phyloP scores from a whole-genome alignment of 495 filamentous ascomycete species.

The Ramalina intermedia region DNA sequence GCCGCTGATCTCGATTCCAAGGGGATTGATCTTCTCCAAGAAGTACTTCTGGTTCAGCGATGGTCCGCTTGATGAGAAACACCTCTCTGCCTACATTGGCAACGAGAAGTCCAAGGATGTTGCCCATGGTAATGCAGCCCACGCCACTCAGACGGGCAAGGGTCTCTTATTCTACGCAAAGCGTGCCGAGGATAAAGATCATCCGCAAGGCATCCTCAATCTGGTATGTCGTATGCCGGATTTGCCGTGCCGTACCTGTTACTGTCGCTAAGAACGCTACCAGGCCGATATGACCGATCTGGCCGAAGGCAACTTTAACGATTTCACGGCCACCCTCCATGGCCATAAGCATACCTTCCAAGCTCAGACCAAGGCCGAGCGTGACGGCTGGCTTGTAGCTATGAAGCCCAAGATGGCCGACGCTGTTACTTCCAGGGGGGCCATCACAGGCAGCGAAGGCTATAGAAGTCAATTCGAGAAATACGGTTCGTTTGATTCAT shows the following conservation, averaged over 20 bases:
- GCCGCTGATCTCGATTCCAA: constrained; percentile 16
- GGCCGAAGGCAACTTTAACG: constrained; percentile 51
- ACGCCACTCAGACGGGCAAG: constrained; percentile 88
- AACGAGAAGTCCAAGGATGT: constrained; percentile 69
- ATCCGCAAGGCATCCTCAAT: constrained; percentile 69
- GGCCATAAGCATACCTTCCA: constrained; percentile 87
- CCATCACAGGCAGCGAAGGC: constrained; percentile 52
- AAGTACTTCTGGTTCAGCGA: constrained; percentile 89
- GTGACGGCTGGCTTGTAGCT: constrained; percentile 77
- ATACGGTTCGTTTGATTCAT: constrained; percentile 31
- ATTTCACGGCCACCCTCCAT: constrained; percentile 72
- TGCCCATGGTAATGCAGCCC: constrained; percentile 67
- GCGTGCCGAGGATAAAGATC: constrained; percentile 64
- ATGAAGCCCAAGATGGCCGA: constrained; percentile 62
- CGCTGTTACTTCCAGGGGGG: constrained; percentile 58
- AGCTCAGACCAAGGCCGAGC: constrained; percentile 55
- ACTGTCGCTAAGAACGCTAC: background rate
- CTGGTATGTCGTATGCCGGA: constrained; percentile 42
- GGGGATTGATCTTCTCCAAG: constrained; percentile 53
- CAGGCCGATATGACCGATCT: constrained; percentile 77
- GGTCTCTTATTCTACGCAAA: constrained; percentile 89
- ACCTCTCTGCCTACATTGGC: constrained; percentile 59
- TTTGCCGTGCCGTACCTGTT: background rate
- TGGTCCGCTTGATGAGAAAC: constrained; percentile 61
- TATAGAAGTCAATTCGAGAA: constrained; percentile 68